A percentile compares a stretch with the other conserved stretches of the same genome.
phyloP scores from a whole-genome alignment of 768 basidiomycete genomes.

The Hortiboletus campestris region DNA sequence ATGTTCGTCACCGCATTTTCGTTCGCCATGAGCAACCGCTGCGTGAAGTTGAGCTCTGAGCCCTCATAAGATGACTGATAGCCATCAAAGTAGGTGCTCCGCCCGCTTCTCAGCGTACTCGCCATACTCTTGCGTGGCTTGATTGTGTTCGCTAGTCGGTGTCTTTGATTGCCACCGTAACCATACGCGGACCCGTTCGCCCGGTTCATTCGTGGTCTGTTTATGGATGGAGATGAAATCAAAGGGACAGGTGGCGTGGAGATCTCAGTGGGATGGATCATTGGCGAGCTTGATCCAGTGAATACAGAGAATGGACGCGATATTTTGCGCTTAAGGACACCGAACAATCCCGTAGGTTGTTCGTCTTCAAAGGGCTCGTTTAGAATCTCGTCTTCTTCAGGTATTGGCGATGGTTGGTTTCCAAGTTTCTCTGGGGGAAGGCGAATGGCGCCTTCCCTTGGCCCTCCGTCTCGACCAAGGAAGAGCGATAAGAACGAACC shows the following conservation, averaged over 20 bases:
- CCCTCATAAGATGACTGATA: constrained; percentile 40
- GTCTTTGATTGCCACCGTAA: constrained; percentile 56
- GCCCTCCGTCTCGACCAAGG: constrained; percentile 88
- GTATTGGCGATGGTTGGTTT: constrained; percentile 48
- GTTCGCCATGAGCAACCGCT: constrained; percentile 87
- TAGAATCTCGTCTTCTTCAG: constrained; percentile 61
- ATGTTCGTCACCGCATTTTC: constrained; percentile 94
- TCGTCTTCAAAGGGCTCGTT: constrained; percentile 46
- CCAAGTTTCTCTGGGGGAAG: constrained; percentile 73
- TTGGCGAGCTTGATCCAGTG: constrained; percentile 52
- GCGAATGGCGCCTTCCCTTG: constrained; percentile 80
- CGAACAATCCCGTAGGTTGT: constrained; percentile 35
- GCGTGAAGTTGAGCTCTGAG: constrained; percentile 78
- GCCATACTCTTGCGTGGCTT: constrained; percentile 53
- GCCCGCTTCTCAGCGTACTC: constrained; percentile 48
- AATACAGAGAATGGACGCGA: constrained; percentile 58
- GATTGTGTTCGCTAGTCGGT: constrained; percentile 51
- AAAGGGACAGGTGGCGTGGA: constrained; percentile 47
- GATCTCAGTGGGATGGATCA: constrained; percentile 34
- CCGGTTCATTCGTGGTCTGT: constrained; percentile 52
- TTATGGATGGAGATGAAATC: constrained; percentile 38
- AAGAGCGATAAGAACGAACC: constrained; percentile 89
- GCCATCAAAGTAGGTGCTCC: constrained; percentile 47
- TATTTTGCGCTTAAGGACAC: constrained; percentile 46
- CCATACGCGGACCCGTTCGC: constrained; percentile 80